Base-by-base conservation (phyloP, 495 filamentous ascomycete genomes). In the Friedmanniomyces simplex region DNA sequence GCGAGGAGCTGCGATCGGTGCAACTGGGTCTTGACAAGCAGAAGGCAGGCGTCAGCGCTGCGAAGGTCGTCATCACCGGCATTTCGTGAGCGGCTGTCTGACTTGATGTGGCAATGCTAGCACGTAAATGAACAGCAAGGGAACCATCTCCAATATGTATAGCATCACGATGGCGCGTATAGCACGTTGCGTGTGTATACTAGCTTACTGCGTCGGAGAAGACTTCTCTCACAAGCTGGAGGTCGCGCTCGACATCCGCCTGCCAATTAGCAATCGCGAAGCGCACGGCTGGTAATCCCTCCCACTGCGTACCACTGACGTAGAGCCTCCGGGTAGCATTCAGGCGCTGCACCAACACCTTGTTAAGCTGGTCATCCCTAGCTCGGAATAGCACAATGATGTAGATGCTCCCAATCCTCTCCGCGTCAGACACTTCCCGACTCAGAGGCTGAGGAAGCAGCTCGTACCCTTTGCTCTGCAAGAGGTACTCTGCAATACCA, bases 221-320 rank as follows among this genome's bases (percentile, higher is more conserved):
- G 34, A 81, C 75, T 24, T 69, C 64, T 63, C 63, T 74, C 12
- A 85, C 73, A 6, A 81, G 57, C 30, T 61, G 67, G n/a, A 79
- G 54, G 64, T 86, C 84, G 54, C 72, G 70, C 37, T 79, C 74
- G 1, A 74, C 72, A 54, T 83, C 74, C 13, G 83, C 78, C 60
- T 79, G 77, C 91, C 91, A 96, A 62, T 86, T 95, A 12, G 84
- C 82, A 34, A 95, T 83, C 0, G 91, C 91, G 62, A 95, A 79
- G 22, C 91, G 76, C 61, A 79, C 83, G 18, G 89, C 90, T 48
- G 84, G 79, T 52, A 72, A 63, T 0, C 84, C 84, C 37, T 82
- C 70, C 89, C 89, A 96, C 50, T 72, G 74, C 1, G 87, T 95
- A 11, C 88, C 87, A 41, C 85, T 88, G 3, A 95, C 87, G 68